Percentiles rank a stretch among this genome's conserved stretches.
These are phyloP conservation scores for Podaxis sp. DNA, from an alignment of 768 basidiomycete genomes.

Conservation along the genomic window DNA sequence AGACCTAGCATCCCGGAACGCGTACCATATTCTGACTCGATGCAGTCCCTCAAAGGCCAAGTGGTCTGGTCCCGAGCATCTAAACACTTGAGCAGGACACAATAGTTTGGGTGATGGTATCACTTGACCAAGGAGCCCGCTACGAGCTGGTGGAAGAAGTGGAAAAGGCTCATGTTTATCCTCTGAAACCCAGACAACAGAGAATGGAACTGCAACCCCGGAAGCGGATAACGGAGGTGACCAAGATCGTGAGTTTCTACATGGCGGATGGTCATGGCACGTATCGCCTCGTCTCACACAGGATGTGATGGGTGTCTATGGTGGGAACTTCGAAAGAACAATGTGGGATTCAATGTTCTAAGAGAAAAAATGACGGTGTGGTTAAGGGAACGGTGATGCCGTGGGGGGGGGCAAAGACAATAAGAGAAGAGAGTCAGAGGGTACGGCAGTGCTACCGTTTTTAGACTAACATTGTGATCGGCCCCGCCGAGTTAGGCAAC, in stretches of 20 bases:
- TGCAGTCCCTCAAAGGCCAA: too few species aligned
- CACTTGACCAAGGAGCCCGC: too few species aligned
- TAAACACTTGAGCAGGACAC: too few species aligned
- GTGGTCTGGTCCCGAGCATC: too few species aligned
- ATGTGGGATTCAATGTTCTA: neutral
- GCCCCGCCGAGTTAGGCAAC: neutral
- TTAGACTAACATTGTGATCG: neutral
- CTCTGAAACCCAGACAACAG: neutral
- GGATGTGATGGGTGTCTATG: neutral
- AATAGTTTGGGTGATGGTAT: too few species aligned
- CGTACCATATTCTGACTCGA: too few species aligned
- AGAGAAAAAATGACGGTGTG: neutral
- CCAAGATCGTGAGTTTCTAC: neutral
- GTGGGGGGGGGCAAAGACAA: slow-evolving; percentile 7
- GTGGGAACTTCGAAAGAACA: slow-evolving; percentile 8
- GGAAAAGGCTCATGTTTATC: neutral
- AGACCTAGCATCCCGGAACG: too few species aligned
- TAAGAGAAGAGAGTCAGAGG: slow-evolving; percentile 4
- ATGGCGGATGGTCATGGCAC: neutral
- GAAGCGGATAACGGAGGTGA: neutral
- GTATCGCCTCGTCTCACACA: neutral
- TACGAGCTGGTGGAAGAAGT: too few species aligned
- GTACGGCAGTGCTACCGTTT: slow-evolving; percentile 4
- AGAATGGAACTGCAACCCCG: neutral
- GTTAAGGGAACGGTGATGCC: neutral